Percentiles rank a stretch among this genome's conserved stretches.
These are phyloP conservation scores for Nemophila menziesii DNA, from an alignment of 257 asterid species.

Conservation along the genomic window DNA sequence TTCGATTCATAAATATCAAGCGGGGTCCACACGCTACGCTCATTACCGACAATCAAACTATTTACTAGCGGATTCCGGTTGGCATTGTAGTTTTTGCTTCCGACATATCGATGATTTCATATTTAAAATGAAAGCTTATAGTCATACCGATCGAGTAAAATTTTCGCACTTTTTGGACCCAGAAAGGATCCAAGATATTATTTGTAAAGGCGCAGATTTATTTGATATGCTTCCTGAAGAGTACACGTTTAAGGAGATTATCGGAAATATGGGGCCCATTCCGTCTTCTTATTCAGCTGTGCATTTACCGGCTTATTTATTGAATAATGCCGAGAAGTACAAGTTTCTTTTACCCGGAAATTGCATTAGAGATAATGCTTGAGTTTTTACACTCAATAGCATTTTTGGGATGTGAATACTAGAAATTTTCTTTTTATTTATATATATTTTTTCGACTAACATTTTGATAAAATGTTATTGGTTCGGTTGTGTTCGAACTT, in stretches of 20 bases:
- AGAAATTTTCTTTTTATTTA: too few relatives aligned
- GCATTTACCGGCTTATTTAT: conserved; percentile 40
- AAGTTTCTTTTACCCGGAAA: conserved; percentile 55
- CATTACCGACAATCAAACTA: conserved; percentile 50
- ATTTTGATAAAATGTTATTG: too few relatives aligned
- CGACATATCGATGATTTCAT: conserved; percentile 43
- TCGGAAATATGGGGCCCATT: conserved; percentile 53
- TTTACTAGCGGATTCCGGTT: conserved; percentile 51
- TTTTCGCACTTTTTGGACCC: conserved; percentile 47
- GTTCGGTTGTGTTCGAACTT: too few relatives aligned
- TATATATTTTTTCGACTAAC: too few relatives aligned
- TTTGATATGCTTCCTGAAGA: conserved; percentile 71
- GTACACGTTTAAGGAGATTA: conserved; percentile 49
- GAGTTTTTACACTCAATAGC: too few relatives aligned
- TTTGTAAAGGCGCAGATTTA: conserved; percentile 47
- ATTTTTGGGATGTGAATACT: too few relatives aligned
- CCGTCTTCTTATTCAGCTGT: conserved; percentile 55
- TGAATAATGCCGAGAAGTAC: conserved; percentile 37
- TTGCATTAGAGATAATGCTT: conserved; percentile 42
- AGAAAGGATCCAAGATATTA: conserved; percentile 43
- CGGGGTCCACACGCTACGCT: conserved; percentile 40
- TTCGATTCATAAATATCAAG: conserved; percentile 42
- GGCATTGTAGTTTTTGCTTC: conserved; percentile 81
- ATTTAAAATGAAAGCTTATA: conserved; percentile 69
- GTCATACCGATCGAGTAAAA: conserved; percentile 50